A percentile compares a stretch with the other conserved stretches of the same genome.
Evolutionary conservation across 495 filamentous ascomycete genomes (phyloP).

Genomic region (Clohesyomyces aquaticus): DNA sequence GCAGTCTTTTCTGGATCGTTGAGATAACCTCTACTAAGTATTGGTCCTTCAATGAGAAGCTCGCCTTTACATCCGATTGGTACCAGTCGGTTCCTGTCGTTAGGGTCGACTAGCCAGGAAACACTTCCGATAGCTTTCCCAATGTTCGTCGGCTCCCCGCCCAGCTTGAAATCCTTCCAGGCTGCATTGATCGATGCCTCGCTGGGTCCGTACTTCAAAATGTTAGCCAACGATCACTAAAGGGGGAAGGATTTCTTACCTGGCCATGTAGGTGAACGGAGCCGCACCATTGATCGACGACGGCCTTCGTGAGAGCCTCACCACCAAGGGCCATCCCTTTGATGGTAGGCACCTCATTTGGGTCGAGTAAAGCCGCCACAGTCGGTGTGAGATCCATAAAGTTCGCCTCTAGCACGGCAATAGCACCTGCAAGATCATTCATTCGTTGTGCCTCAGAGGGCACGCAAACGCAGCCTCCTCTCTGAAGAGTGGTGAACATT

Average conservation of each 20-base stretch:
- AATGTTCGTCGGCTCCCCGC: constrained; percentile 35
- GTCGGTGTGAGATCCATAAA: constrained; percentile 38
- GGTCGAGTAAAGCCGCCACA: constrained; percentile 28
- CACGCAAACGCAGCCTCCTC: constrained; percentile 36
- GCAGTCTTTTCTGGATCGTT: constrained; percentile 38
- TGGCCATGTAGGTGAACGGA: constrained; percentile 26
- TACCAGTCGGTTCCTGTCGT: constrained; percentile 24
- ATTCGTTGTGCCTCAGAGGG: constrained; percentile 36
- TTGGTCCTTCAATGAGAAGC: constrained; percentile 39
- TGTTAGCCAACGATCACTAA: too few species aligned
- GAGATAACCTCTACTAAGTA: constrained; percentile 39
- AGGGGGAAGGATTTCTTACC: too few species aligned
- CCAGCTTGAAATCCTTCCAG: constrained; percentile 29
- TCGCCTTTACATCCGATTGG: constrained; percentile 38
- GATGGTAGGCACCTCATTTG: constrained; percentile 26
- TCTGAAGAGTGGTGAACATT: constrained; percentile 36
- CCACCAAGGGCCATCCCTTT: constrained; percentile 30
- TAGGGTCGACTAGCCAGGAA: constrained; percentile 33
- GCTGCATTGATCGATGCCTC: constrained; percentile 33
- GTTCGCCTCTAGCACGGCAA: constrained; percentile 28
- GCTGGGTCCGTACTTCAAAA: constrained; percentile 36
- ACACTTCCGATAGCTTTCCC: constrained; percentile 36
- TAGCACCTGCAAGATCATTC: constrained; percentile 27
- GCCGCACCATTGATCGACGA: constrained; percentile 24
- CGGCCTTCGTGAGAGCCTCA: constrained; percentile 26